Conservation (phyloP, 2,329 filamentous ascomycete genomes). For the Myriosclerotinia curreyana region DNA sequence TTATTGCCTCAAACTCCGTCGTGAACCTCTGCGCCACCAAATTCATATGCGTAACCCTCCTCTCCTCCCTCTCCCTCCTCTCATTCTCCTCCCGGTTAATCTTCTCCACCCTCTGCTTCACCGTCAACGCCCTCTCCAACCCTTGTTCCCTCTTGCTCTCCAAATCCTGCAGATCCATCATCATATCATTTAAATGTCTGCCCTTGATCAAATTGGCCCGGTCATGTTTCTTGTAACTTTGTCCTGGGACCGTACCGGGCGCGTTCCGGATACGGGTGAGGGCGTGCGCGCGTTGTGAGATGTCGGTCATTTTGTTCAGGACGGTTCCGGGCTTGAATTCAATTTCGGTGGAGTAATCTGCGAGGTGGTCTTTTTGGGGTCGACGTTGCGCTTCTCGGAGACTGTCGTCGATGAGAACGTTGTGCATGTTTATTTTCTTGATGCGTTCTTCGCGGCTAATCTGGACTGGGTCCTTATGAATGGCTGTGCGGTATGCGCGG, state of each 20-base stretch:
- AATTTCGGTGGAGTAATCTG: neutral
- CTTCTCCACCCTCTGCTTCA: neutral
- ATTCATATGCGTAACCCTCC: constrained; percentile 13
- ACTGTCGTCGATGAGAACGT: neutral
- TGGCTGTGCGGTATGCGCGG: constrained; percentile 5
- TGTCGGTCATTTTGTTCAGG: constrained; percentile 1
- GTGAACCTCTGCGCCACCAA: constrained; percentile 2
- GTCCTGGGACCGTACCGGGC: constrained; percentile 3
- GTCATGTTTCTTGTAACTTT: neutral
- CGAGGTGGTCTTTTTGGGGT: neutral
- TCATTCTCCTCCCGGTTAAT: neutral
- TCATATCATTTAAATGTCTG: constrained; percentile 5
- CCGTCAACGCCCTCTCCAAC: neutral
- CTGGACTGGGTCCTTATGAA: neutral
- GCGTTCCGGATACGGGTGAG: constrained; percentile 11
- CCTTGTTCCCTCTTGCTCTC: neutral
- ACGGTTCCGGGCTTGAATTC: neutral
- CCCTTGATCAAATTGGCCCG: constrained; percentile 1
- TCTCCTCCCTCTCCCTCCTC: neutral
- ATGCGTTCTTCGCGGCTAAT: constrained; percentile 13
- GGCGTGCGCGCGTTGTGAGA: neutral
- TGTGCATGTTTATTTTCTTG: neutral
- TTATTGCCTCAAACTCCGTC: neutral
- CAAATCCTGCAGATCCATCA: constrained; percentile 17
- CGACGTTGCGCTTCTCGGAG: neutral